Base-by-base conservation (phyloP, 2,329 filamentous ascomycete species). In the Lachnellula subtilissima region DNA sequence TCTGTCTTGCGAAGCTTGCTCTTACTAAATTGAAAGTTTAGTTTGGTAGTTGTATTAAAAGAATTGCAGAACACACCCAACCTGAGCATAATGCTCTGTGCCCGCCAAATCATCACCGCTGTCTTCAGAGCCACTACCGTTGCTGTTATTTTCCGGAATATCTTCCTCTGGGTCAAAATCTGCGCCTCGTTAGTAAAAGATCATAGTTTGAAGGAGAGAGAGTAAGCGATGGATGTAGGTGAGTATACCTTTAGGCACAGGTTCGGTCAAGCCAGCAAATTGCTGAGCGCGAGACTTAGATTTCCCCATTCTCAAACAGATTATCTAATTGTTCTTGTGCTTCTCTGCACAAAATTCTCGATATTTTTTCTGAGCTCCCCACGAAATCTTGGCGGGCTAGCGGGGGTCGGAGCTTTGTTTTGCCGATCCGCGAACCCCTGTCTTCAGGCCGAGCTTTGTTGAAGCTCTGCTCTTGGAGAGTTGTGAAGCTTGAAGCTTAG, bases 51-150 rank as follows among this genome's bases (percentile, higher is more conserved):
- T 6, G 9, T 25, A 32, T 17, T 2, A 50, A 25, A 45, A 5
- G 9, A 25, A 48, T 49, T 60, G 22, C 22, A 45, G 42, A 11
- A 52, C 77, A 54, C 75, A 87, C 79, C 86, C 88, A 35, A 96
- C 89, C 52, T 80, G 73, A 45, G 88, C 81, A 69, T 97, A 97
- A 70, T 97, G 93, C 66, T 96, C 93, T 35, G 92, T 88, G 19
- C 88, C 91, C 11, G 79, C 78, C 58, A 81, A 73, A 11, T 70
- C 76, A 63, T 79, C 78, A 28, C 79, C 75, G 5, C 78, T 82
- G 50, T 76, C 80, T 14, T 72, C 71, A 45, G 71, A 77, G 45
- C 75, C 77, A 48, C 81, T 82, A 6, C 63, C 64, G 28, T 67
- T 64, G 48, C 63, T 68, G 12, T 53, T 54, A 48, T 63, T 57